Evolutionary conservation across 1,139 yeast genomes (phyloP), one percentile per base, ranked within the genome.

Genomic region (Martiniozyma asiatica): DNA sequence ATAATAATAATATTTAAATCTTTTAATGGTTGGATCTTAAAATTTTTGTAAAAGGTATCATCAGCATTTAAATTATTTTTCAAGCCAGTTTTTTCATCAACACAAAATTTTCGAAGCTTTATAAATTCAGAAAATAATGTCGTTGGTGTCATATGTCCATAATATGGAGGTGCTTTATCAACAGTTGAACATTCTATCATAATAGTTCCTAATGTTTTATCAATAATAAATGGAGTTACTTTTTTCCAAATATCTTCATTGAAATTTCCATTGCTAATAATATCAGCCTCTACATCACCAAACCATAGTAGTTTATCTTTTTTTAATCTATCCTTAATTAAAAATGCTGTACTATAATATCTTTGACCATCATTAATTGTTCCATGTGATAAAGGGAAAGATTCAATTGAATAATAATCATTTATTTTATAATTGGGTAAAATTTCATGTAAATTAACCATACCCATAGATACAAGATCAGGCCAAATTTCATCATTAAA

Each of bases 401-500:
- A 58, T 29, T 17, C 45, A 35, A 14, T 51, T 41, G 14, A 36
- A 33, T 47, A 59, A 27, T 42, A 35, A 4, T 40, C 32, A 27
- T 51, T 53, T 2, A 54, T 21, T 5, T 14, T 30, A 4, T 17
- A 14, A 36, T 19, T 10, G n/a, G n/a, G n/a, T n/a, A n/a, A n/a
- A 6, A 9, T 5, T 22, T 17, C n/a, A 10, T 27, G 27, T 14
- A 39, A 22, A 3, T 35, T 24, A n/a, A 44, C 30, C 15, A 38
- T 23, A 6, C 31, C 32, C 29, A 32, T 30, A 6, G 56, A 51
- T 6, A 67, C 63, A 53, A 76, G 55, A 41, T 78, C 66, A 4
- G 96, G 96, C 96, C 96, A 85, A 4, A 81, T 61, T 6, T 59
- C 46, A 25, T 79, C 84, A 50, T 85, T 85, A 55, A 84, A 84